These are phyloP conservation scores for Geum urbanum DNA, from an alignment of 306 rosid species.

Conservation along the genomic window DNA sequence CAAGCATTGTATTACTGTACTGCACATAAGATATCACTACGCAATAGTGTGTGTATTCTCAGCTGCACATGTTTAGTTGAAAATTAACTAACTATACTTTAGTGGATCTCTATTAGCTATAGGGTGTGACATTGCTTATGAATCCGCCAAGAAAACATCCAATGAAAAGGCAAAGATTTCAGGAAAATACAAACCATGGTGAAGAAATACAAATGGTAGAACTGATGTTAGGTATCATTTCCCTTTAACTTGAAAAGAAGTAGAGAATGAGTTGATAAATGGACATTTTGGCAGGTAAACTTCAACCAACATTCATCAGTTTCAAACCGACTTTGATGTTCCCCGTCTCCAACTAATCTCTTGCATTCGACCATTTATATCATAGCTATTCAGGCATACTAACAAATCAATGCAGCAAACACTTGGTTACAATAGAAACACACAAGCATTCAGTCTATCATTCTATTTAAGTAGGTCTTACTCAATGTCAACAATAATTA, in stretches of 20 bases:
- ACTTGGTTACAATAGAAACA: background rate
- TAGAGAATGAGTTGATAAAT: background rate
- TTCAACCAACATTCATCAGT: background rate
- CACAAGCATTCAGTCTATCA: background rate
- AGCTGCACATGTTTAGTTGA: slow-evolving; percentile 6
- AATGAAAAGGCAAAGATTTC: background rate
- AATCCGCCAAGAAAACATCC: slow-evolving; percentile 5
- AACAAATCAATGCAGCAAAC: background rate
- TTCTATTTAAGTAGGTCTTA: slow-evolving; percentile 1
- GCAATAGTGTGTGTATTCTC: background rate
- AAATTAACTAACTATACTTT: background rate
- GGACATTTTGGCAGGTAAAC: background rate
- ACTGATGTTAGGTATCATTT: background rate
- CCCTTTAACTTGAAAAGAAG: background rate
- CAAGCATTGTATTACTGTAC: background rate
- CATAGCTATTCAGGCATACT: background rate
- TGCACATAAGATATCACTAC: background rate
- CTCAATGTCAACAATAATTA: background rate
- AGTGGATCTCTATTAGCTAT: background rate
- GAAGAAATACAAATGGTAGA: background rate
- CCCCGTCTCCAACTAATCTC: background rate
- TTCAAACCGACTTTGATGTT: background rate
- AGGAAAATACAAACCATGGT: background rate
- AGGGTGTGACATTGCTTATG: background rate
- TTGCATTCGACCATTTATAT: background rate